A percentile compares a stretch with the other conserved stretches of the same genome.
These are phyloP conservation scores for Rhizopogon roseolus DNA, from an alignment of 768 basidiomycete genomes.

Conservation along the genomic window DNA sequence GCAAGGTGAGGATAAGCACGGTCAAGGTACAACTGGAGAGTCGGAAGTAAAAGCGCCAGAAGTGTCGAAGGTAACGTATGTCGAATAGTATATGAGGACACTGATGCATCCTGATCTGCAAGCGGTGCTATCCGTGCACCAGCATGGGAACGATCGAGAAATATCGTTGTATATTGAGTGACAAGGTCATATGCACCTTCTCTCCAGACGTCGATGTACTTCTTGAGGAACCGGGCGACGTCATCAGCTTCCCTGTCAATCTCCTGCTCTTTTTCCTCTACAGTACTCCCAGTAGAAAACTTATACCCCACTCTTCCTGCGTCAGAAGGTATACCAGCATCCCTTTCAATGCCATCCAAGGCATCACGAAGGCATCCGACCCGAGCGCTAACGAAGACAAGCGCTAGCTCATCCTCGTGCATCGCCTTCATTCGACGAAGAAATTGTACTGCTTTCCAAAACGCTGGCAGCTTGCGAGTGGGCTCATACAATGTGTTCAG, in stretches of 20 bases:
- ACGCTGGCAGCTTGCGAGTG: constrained; percentile 75
- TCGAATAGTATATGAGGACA: constrained; percentile 16
- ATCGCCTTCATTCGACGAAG: constrained; percentile 76
- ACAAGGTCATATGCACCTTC: constrained; percentile 92
- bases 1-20: constrained; percentile 57
- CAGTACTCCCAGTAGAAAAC: constrained; percentile 13
- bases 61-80: constrained; percentile 26
- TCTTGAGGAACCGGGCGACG: constrained; percentile 72
- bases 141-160: constrained; percentile 60
- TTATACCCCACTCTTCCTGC: constrained; percentile 7
- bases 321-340: constrained; percentile 31
- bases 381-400: constrained; percentile 78
- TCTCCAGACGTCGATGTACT: constrained; percentile 86
- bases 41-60: constrained; percentile 55
- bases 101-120: constrained; percentile 11
- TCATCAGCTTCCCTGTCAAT: constrained; percentile 66
- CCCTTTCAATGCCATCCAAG: constrained; percentile 47
- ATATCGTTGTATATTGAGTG: constrained; percentile 85
- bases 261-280: constrained; percentile 32
- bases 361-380: constrained; percentile 56
- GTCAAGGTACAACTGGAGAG: constrained; percentile 58
- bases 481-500: constrained; percentile 77
- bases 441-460: constrained; percentile 89
- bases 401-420: constrained; percentile 73
- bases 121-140: constrained; percentile 13